Evolutionary conservation across 2,329 filamentous ascomycete species (phyloP).

Genomic region (Cytospora piceicola): DNA sequence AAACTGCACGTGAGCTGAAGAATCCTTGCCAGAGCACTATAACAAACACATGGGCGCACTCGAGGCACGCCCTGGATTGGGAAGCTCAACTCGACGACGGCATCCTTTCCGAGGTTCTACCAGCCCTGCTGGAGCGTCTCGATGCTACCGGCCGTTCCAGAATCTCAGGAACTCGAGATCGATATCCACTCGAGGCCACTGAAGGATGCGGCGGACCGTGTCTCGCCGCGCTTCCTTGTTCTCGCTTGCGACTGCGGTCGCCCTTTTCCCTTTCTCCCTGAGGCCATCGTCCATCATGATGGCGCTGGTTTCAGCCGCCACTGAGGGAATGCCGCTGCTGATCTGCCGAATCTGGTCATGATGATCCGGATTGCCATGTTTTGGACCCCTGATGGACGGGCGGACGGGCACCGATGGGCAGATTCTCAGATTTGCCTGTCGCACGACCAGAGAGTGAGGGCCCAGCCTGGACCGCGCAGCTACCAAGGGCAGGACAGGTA

Average conservation of each 20-base stretch:
- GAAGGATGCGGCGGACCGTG: background rate
- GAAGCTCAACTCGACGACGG: background rate
- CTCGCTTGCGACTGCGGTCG: background rate
- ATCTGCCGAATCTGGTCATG: constrained; percentile 12
- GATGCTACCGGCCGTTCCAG: background rate
- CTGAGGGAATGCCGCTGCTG: constrained; percentile 10
- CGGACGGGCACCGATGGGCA: background rate
- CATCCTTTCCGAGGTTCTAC: background rate
- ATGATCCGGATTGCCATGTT: constrained; percentile 1
- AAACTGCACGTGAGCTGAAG: constrained; percentile 11
- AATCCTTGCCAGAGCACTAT: constrained; percentile 11
- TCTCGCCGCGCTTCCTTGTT: constrained; percentile 10
- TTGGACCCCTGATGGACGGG: background rate
- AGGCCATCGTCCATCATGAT: constrained; percentile 15
- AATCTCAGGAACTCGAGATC: background rate
- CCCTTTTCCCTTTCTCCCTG: background rate
- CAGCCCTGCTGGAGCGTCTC: too few relatives aligned
- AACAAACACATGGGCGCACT: background rate
- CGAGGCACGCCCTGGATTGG: constrained; percentile 1
- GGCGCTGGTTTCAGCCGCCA: constrained; percentile 25
- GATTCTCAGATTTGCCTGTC: constrained; percentile 12
- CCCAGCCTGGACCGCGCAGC: constrained; percentile 16
- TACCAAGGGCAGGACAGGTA: background rate
- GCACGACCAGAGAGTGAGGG: constrained; percentile 10
- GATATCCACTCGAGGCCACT: background rate